Conservation (phyloP, 768 basidiomycete genomes). For the Leccinum disarticulatum region DNA sequence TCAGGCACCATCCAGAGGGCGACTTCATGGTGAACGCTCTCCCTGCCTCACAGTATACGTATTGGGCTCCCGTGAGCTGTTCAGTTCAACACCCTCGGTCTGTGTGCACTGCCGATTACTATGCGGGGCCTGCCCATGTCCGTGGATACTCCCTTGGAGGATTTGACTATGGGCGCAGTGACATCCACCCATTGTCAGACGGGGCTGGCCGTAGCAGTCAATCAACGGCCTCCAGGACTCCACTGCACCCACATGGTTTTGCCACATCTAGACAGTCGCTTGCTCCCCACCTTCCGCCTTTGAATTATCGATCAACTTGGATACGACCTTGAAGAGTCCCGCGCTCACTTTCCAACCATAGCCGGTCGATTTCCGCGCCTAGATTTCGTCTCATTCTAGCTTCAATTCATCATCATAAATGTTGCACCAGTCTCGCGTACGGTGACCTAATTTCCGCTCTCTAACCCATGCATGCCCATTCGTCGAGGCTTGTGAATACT, state of each 20-base stretch:
- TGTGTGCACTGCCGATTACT: constrained; percentile 51
- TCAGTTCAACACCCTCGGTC: constrained; percentile 57
- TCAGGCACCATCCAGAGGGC: constrained; percentile 22
- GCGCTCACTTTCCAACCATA: constrained; percentile 1
- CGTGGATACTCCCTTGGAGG: constrained; percentile 62
- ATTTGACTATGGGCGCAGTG: constrained; percentile 52
- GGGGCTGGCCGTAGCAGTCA: constrained; percentile 41
- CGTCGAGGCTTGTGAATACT: constrained; percentile 37
- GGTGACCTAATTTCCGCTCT: constrained; percentile 41
- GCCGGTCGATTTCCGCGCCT: constrained; percentile 16
- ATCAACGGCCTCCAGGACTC: constrained; percentile 44
- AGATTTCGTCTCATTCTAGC: constrained; percentile 29
- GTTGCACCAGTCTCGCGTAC: constrained; percentile 33
- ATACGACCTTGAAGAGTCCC: constrained; percentile 42
- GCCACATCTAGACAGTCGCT: constrained; percentile 43
- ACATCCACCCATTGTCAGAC: constrained; percentile 43
- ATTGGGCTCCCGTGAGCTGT: constrained; percentile 28
- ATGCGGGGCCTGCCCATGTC: constrained; percentile 46
- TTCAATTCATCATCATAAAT: constrained; percentile 28
- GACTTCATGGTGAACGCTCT: constrained; percentile 14
- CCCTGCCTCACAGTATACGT: constrained; percentile 20
- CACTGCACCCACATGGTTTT: constrained; percentile 41
- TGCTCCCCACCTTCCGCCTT: constrained; percentile 39
- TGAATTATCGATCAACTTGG: constrained; percentile 52
- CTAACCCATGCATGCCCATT: constrained; percentile 36